A percentile compares a stretch with the other conserved stretches of the same genome.
phyloP scores from a whole-genome alignment of 768 basidiomycete genomes.

The Russula virescens region DNA sequence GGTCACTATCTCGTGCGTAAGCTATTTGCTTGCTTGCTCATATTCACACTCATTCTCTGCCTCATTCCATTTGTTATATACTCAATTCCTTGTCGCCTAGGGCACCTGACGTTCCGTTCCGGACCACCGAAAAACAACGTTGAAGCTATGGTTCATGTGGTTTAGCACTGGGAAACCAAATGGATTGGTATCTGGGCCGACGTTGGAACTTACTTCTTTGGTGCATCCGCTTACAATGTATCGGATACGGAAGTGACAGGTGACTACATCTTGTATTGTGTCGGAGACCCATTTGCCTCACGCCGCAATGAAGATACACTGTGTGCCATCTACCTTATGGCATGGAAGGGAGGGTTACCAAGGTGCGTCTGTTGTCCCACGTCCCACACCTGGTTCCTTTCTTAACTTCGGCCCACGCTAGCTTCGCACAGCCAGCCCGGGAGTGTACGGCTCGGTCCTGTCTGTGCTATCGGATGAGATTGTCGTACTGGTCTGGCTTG shows the following conservation, averaged over 20 bases:
- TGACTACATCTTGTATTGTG: slow-evolving; percentile 16
- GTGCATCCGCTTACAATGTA: slow-evolving; percentile 12
- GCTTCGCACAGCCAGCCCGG: slow-evolving; percentile 1
- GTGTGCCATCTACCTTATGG: slow-evolving; percentile 10
- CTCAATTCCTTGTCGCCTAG: background rate
- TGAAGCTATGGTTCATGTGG: slow-evolving; percentile 1
- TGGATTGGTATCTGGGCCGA: background rate
- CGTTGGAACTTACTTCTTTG: background rate
- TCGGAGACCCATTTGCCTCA: slow-evolving; percentile 6
- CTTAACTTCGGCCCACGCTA: background rate
- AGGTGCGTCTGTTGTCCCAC: background rate
- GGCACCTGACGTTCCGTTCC: background rate
- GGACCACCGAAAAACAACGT: background rate
- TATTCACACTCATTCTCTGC: no score
- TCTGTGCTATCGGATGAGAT: slow-evolving; percentile 8
- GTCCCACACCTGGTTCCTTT: no score
- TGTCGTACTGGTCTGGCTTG: slow-evolving; percentile 5
- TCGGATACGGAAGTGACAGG: slow-evolving; percentile 15
- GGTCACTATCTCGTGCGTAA: background rate
- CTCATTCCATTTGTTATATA: no score
- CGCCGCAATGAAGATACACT: slow-evolving; percentile 12
- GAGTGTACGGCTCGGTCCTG: slow-evolving; percentile 12
- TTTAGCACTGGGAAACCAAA: slow-evolving; percentile 12
- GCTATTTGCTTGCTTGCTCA: background rate
- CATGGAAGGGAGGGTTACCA: slow-evolving; percentile 13